Conservation (phyloP, 345 rosid species). For the Draba incana region DNA sequence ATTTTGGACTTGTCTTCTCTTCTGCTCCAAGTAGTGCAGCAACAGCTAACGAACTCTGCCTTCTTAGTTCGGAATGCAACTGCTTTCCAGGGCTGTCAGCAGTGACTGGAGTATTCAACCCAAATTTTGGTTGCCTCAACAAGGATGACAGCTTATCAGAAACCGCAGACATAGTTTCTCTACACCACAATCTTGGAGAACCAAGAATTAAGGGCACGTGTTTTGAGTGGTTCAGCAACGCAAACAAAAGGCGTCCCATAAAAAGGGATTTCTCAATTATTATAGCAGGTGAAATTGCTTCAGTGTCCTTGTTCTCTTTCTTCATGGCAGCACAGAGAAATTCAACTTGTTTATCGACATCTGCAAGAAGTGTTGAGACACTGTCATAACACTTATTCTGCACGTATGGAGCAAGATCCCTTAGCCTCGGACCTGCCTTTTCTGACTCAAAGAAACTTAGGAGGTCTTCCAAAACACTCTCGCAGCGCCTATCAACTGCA, state of each 20-base stretch:
- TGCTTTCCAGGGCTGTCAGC: constrained; percentile 65
- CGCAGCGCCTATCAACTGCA: constrained; percentile 80
- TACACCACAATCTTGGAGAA: constrained; percentile 94
- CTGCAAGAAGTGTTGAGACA: constrained; percentile 63
- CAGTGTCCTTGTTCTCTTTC: constrained; percentile 47
- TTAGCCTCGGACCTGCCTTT: constrained; percentile 79
- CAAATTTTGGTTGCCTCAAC: constrained; percentile 62
- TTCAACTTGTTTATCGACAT: constrained; percentile 73
- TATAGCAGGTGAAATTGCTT: constrained; percentile 53
- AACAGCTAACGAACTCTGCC: constrained; percentile 72
- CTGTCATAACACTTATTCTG: constrained; percentile 84
- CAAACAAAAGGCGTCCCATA: constrained; percentile 89
- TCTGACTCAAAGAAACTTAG: constrained; percentile 92
- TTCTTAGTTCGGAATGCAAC: constrained; percentile 56
- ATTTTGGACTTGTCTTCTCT: constrained; percentile 74
- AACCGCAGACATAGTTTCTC: constrained; percentile 56
- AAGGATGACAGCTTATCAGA: constrained; percentile 71
- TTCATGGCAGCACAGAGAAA: constrained; percentile 56
- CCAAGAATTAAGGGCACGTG: constrained; percentile 84
- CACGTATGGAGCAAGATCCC: constrained; percentile 74
- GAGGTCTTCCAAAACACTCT: constrained; percentile 75
- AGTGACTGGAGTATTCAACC: constrained; percentile 46
- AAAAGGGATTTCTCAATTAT: constrained; percentile 87
- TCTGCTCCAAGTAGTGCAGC: constrained; percentile 84
- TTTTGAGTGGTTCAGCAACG: constrained; percentile 77